Conservation (phyloP, 2,329 filamentous ascomycete genomes). For the Lachnellula arida region DNA sequence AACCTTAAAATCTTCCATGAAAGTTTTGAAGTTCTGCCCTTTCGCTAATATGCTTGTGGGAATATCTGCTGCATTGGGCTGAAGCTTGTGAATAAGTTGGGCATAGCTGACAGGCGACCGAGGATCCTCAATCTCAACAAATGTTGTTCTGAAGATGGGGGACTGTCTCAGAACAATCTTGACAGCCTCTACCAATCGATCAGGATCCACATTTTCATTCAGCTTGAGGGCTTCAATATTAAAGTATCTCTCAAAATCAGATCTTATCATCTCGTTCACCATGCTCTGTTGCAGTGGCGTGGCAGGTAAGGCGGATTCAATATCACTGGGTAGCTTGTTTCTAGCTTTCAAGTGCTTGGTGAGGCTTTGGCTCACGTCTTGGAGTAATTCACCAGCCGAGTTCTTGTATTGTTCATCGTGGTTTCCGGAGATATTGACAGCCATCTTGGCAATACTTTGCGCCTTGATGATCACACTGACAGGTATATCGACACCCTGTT, state of each 20-base stretch:
- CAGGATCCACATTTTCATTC: slow-evolving; percentile 46
- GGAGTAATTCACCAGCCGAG: slow-evolving; percentile 14
- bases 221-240: slow-evolving; percentile 76
- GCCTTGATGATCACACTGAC: slow-evolving; percentile 74
- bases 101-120: slow-evolving; percentile 50
- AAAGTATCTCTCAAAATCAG: slow-evolving; percentile 72
- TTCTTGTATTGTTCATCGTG: not conserved
- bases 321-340: slow-evolving; percentile 34
- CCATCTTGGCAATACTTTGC: slow-evolving; percentile 62
- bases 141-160: slow-evolving; percentile 72
- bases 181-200: slow-evolving; percentile 58
- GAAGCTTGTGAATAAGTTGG: slow-evolving; percentile 43
- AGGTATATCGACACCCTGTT: slow-evolving; percentile 52
- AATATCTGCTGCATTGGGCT: not conserved
- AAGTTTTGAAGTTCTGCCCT: slow-evolving; percentile 24
- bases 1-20: slow-evolving; percentile 38
- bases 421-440: slow-evolving; percentile 27
- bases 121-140: slow-evolving; percentile 61
- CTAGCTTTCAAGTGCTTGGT: slow-evolving; percentile 34
- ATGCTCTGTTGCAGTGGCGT: slow-evolving; percentile 86
- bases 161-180: slow-evolving; percentile 51
- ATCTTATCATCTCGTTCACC: slow-evolving; percentile 74
- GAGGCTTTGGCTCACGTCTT: slow-evolving; percentile 33
- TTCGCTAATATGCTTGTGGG: not conserved
- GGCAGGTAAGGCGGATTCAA: slow-evolving; percentile 63